Conservation (phyloP, 1,284 basidiomycete genomes). For the Cutaneotrichosporon mucoides region DNA sequence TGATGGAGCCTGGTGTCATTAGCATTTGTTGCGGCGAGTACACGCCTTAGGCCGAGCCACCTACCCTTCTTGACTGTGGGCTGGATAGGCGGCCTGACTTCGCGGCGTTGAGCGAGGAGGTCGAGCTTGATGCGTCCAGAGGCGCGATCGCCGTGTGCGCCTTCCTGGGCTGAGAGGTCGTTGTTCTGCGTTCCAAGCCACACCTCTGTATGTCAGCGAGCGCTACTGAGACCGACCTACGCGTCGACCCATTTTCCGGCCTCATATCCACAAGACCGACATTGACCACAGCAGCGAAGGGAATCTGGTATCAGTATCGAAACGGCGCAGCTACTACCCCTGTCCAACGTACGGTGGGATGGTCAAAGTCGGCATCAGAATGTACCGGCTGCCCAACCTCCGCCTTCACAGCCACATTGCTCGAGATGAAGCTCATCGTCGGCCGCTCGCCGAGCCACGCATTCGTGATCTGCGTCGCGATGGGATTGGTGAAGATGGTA, state of each 20-base stretch:
- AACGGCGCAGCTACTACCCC: neutral
- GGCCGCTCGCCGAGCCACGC: conserved; percentile 8
- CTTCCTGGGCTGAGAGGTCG: neutral
- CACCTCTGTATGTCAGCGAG: neutral
- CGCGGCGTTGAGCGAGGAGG: neutral
- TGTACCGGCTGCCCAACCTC: conserved; percentile 14
- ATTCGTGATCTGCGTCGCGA: conserved; percentile 12
- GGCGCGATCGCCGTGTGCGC: conserved; percentile 5
- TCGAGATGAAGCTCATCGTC: conserved; percentile 11
- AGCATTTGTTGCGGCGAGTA: too few relatives aligned
- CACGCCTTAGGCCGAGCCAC: neutral
- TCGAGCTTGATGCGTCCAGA: conserved; percentile 5
- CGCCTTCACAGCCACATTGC: conserved; percentile 10
- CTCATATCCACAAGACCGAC: conserved; percentile 8
- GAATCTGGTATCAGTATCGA: neutral
- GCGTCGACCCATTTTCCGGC: conserved; percentile 5
- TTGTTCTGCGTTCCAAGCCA: conserved; percentile 8
- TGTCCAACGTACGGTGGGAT: conserved; percentile 3
- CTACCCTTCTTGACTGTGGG: conserved; percentile 5
- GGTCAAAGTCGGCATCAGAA: conserved; percentile 14
- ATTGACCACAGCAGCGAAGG: conserved; percentile 7
- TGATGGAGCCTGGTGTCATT: neutral
- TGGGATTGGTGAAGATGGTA: conserved; percentile 8
- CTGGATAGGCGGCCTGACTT: conserved; percentile 1
- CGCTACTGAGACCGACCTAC: neutral